Evolutionary conservation across 495 filamentous ascomycete genomes (phyloP), one percentile per base, ranked within the genome.

Genomic region (Penicillium malachiteum): DNA sequence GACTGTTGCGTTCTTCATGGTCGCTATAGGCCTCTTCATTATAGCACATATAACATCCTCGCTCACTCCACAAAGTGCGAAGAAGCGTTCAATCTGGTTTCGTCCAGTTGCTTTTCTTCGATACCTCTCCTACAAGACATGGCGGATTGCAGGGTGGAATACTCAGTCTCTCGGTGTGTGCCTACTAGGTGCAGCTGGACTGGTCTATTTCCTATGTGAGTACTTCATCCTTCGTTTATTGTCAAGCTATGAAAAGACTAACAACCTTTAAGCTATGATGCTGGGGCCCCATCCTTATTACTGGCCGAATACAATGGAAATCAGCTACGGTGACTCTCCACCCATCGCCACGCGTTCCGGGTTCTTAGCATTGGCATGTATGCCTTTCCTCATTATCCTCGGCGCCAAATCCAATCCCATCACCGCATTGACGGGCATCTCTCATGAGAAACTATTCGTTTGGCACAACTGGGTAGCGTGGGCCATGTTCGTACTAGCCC

Each of bases 271-370:
- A 79, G 72, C 65, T 26, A 76, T 82, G 78, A 76, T 68, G 0
- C 67, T 84, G 8, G 72, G 69, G 16, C 77, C 81, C 3, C 57
- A 72, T 47, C 81, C 82, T 0, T 84, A 84, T 52, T 85, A 85
- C 65, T 84, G 81, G 79, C 75, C 81, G 3, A 79, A 78, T 38
- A 73, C 67, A 4, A 62, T 54, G 32, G 68, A 62, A 2, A 38
- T 74, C 17, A 72, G 63, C 37, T 82, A 73, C 49, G 81, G 80
- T 7, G 63, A 59, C 13, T 75, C 71, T n/a, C 81, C 82, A 10
- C 79, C 82, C 3, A 69, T 83, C 31, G 78, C 79, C 4, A 79
- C 79, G 0, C 61, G 82, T 14, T 56, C 76, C 0, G 83, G 80
- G 8, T 79, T 76, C 65, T 78, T 84, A 73, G 73, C 79, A 6